A percentile compares a stretch with the other conserved stretches of the same genome.
phyloP scores from a whole-genome alignment of 768 basidiomycete species.

The Suillus sp. region DNA sequence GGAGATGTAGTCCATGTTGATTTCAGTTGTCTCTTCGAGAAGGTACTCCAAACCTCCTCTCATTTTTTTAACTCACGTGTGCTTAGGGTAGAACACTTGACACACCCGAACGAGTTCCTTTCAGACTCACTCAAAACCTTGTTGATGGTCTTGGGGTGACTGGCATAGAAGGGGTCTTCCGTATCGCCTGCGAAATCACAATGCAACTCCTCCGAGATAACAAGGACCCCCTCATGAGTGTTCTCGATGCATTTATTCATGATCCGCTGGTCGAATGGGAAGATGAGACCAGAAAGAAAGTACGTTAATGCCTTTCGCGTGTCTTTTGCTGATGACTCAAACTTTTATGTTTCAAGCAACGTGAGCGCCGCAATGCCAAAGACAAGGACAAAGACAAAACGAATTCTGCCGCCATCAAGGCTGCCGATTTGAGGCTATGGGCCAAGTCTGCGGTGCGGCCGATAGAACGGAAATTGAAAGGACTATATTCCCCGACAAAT shows the following conservation, averaged over 20 bases:
- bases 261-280: slow-evolving; percentile 98
- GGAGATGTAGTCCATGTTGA: slow-evolving; percentile 97
- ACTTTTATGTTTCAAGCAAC: slow-evolving; percentile 6
- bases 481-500: slow-evolving; percentile 57
- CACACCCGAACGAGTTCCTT: slow-evolving; percentile 90
- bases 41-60: slow-evolving; percentile 47
- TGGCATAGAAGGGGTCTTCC: slow-evolving; percentile 92
- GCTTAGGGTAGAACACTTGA: slow-evolving; percentile 76
- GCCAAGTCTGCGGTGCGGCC: slow-evolving; percentile 77
- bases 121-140: slow-evolving; percentile 91
- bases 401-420: slow-evolving; percentile 38
- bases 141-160: slow-evolving; percentile 92
- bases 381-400: slow-evolving; percentile 29
- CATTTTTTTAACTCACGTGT: neutral
- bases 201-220: slow-evolving; percentile 86
- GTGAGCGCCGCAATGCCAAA: slow-evolving; percentile 32
- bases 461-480: slow-evolving; percentile 83
- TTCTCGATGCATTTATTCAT: slow-evolving; percentile 95
- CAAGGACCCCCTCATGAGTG: slow-evolving; percentile 91
- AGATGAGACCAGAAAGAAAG: slow-evolving; percentile 71
- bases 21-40: slow-evolving; percentile 97
- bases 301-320: slow-evolving; percentile 26
- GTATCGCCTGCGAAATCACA: slow-evolving; percentile 89
- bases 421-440: slow-evolving; percentile 59
- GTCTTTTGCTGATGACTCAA: slow-evolving; percentile 4